phyloP scores from a whole-genome alignment of 495 filamentous ascomycete genomes.

The Cairneyella variabilis region DNA sequence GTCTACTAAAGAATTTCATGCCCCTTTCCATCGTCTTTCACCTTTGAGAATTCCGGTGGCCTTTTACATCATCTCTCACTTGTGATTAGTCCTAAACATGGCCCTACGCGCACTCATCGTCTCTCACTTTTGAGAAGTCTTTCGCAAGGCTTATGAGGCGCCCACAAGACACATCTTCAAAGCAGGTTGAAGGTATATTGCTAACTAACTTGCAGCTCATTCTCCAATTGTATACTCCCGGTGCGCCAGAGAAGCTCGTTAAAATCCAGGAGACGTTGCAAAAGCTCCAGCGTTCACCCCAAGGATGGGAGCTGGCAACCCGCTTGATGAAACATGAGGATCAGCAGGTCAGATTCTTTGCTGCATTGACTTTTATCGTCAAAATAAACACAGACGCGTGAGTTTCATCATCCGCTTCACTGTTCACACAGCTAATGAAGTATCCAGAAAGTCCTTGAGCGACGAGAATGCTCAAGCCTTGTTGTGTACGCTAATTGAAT shows the following conservation, averaged over 20 bases:
- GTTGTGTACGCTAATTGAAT: conserved; percentile 64
- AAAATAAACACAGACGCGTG: conserved; percentile 86
- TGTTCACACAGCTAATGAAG: not conserved
- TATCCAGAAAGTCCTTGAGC: conserved; percentile 52
- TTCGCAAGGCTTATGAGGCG: too few relatives aligned
- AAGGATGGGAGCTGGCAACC: conserved; percentile 84
- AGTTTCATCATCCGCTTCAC: conserved; percentile 5
- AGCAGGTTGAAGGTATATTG: too few relatives aligned
- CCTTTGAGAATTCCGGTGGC: too few relatives aligned
- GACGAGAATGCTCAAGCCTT: conserved; percentile 59
- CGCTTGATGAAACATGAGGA: conserved; percentile 60
- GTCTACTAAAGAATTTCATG: too few relatives aligned
- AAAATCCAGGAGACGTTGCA: conserved; percentile 75
- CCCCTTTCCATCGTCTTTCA: too few relatives aligned
- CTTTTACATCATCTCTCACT: too few relatives aligned
- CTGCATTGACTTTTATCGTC: conserved; percentile 87
- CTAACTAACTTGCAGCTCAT: conserved; percentile 46
- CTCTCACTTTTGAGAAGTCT: too few relatives aligned
- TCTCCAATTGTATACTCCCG: conserved; percentile 67
- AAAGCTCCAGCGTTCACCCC: conserved; percentile 65
- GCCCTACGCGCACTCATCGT: too few relatives aligned
- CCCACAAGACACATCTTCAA: too few relatives aligned
- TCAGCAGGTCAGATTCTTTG: conserved; percentile 82
- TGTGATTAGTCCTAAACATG: too few relatives aligned
- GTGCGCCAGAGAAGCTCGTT: conserved; percentile 53